Percentiles rank a stretch among this genome's conserved stretches.
phyloP scores from a whole-genome alignment of 257 asterid genomes.

The Scutellaria baicalensis region DNA sequence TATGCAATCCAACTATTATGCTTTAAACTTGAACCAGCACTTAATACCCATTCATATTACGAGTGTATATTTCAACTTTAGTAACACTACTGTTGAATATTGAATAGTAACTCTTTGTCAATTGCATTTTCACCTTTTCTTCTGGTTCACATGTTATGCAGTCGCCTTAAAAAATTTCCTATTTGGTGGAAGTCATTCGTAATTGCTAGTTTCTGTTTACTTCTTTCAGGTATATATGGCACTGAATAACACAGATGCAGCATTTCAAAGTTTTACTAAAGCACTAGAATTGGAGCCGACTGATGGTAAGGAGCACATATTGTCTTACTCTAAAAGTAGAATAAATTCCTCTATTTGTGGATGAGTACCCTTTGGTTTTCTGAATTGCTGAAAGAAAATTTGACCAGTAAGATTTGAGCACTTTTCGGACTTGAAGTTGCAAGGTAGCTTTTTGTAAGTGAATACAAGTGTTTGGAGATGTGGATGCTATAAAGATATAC shows the following conservation, averaged over 20 bases:
- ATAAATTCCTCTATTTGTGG: neutral
- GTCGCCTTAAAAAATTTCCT: slow-evolving; percentile 2
- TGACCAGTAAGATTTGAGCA: neutral
- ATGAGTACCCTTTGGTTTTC: neutral
- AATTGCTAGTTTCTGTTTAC: neutral
- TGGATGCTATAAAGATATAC: neutral
- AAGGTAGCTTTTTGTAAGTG: neutral
- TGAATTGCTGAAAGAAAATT: neutral
- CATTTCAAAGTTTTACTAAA: slow-evolving; percentile 61
- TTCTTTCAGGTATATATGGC: slow-evolving; percentile 62
- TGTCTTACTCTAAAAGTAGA: neutral
- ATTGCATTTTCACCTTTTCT: neutral
- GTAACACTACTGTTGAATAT: neutral
- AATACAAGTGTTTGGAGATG: neutral
- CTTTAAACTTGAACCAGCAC: neutral
- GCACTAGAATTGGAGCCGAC: slow-evolving; percentile 80
- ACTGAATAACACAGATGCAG: slow-evolving; percentile 69
- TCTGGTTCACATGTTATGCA: neutral
- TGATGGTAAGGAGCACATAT: slow-evolving; percentile 47
- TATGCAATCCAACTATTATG: neutral
- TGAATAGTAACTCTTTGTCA: neutral
- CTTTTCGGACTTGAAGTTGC: neutral
- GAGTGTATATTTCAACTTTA: neutral
- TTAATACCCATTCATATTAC: neutral
- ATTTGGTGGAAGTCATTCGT: neutral